Base-by-base conservation (phyloP, 2,329 filamentous ascomycete species). In the Scedosporium dehoogii region DNA sequence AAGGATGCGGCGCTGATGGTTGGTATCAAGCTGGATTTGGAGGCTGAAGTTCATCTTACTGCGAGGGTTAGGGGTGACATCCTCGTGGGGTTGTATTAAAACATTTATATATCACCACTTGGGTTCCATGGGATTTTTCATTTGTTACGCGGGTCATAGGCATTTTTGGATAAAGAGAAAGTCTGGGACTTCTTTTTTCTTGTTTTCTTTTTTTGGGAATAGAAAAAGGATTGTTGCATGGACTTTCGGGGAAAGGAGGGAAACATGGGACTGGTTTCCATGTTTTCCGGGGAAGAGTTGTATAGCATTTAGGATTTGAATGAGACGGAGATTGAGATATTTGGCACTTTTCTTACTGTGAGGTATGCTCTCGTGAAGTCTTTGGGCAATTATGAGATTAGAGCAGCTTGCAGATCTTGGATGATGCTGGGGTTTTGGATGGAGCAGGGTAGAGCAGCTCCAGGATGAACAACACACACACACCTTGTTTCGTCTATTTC, bases 1-100 rank as follows among this genome's bases (percentile, higher is more conserved):
- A 86, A 84, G 73, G 72, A 80, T 48, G 81, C 84, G 4, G 82
- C 81, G 1, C 75, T 86, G 53, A 76, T 85, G 67, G 76, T 86
- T 44, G 83, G 83, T 62, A 85, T 86, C 74, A 85, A 86, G 76
- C 75, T 86, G 42, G 84, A 86, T 69, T 73, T 86, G 21, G 83
- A 86, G 70, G 83, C 83, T 14, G 83, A 86, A 70, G 81, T 86
- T 53, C 82, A 86, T 70, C 72, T 86, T 65, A 86, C 83, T 18
- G 83, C 84, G 58, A 73, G 83, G 60, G 76, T 86, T 64, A 76
- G 82, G 57, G 83, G 84, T 77, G 84, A 86, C 70, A 85, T 86
- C 68, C 78, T 80, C 21, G 78, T 86, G 65, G 82, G 82, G 56
- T 71, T 85, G 67, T 85, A 84, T 70, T 85, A 74, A 65, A 38